Evolutionary conservation across 164 flowering plant species (phyloP).

Genomic region (Malania oleifera): DNA sequence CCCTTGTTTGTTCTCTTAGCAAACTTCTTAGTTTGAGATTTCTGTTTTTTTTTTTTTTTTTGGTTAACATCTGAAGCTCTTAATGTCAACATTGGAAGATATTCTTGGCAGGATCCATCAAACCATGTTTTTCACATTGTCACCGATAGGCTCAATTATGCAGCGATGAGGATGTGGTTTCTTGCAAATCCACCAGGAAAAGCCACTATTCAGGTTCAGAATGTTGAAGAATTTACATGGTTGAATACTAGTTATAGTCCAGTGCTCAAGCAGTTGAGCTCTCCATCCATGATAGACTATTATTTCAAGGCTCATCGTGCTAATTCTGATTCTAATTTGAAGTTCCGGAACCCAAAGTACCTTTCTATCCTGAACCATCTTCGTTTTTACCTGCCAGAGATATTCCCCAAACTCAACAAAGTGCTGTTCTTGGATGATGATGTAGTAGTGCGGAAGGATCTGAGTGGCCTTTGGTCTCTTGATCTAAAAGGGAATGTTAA

Average conservation of each 20-base stretch:
- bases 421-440: conserved; percentile 94
- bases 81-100: background rate
- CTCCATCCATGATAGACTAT: conserved; percentile 78
- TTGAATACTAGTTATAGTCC: conserved; percentile 88
- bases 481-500: conserved; percentile 85
- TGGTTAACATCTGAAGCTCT: conserved; percentile 1
- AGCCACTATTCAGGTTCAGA: conserved; percentile 81
- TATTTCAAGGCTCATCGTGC: conserved; percentile 75
- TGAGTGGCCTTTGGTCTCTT: conserved; percentile 69
- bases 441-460: conserved; percentile 84
- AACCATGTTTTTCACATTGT: conserved; percentile 90
- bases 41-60: background rate
- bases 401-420: conserved; percentile 84
- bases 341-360: conserved; percentile 89
- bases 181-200: conserved; percentile 67
- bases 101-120: conserved; percentile 55
- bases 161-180: conserved; percentile 96
- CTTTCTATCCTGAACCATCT: conserved; percentile 90
- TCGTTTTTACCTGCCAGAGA: conserved; percentile 89
- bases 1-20: too few relatives aligned
- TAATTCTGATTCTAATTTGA: conserved; percentile 75
- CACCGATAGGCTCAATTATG: conserved; percentile 81
- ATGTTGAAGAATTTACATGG: conserved; percentile 89
- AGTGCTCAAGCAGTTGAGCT: conserved; percentile 74
- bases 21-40: background rate